Evolutionary conservation across 148 eudicot species (phyloP).

Genomic region (Diospyros kaki): DNA sequence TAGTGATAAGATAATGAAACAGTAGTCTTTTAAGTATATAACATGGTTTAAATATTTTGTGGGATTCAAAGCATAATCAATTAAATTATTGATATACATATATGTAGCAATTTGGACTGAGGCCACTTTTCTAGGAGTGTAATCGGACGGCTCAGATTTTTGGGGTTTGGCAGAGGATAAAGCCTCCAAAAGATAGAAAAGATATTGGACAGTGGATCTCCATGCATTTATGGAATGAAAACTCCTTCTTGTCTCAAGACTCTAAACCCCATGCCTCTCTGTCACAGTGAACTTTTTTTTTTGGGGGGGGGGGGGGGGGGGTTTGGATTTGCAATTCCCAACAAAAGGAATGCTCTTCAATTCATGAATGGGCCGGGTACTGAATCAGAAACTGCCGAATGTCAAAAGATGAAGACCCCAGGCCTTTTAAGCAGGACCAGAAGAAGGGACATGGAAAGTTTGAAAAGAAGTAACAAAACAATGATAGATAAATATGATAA

Average conservation of each 20-base stretch:
- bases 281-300: too few species aligned
- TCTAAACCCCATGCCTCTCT: background rate
- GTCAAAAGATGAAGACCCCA: background rate
- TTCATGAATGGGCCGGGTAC: constrained; percentile 3
- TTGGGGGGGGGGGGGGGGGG: background rate
- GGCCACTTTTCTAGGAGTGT: too few species aligned
- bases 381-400: constrained; percentile 8
- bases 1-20: too few species aligned
- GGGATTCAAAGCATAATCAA: too few species aligned
- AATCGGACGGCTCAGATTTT: too few species aligned
- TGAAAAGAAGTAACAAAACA: too few species aligned
- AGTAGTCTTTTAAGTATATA: too few species aligned
- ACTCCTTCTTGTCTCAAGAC: background rate
- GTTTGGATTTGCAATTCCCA: background rate
- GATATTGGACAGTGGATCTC: background rate
- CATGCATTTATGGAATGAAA: background rate
- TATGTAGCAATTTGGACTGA: too few species aligned
- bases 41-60: too few species aligned
- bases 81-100: too few species aligned
- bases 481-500: too few species aligned
- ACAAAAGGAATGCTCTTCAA: constrained; percentile 12
- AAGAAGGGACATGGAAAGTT: background rate
- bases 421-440: background rate
- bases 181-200: background rate
- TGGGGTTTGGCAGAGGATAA: background rate